Conservation (phyloP, 495 filamentous ascomycete species). For the Neurospora sp. region DNA sequence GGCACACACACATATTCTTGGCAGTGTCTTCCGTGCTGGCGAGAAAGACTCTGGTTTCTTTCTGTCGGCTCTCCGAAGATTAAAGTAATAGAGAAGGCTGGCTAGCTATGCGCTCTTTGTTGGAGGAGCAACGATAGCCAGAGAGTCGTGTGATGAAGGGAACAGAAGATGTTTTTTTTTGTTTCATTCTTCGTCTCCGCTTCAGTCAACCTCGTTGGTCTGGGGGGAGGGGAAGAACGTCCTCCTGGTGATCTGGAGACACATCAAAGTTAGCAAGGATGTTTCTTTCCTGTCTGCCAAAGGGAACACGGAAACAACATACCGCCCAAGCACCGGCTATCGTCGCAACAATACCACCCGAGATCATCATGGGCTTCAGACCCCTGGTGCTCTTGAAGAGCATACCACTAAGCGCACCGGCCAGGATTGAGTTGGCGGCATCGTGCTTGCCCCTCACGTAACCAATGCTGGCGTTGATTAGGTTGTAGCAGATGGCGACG, state of each 20-base stretch:
- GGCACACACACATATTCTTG: conserved; percentile 1
- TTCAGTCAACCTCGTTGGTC: neutral
- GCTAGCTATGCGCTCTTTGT: neutral
- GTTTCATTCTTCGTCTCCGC: neutral
- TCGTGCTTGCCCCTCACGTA: conserved; percentile 84
- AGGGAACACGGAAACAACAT: conserved; percentile 37
- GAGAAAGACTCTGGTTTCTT: neutral
- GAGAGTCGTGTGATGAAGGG: neutral
- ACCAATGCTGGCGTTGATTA: conserved; percentile 85
- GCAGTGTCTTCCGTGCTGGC: neutral
- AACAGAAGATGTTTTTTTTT: neutral
- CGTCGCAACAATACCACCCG: conserved; percentile 72
- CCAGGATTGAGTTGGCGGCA: conserved; percentile 72
- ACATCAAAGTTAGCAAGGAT: neutral
- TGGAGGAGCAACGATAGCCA: neutral
- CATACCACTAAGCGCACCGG: conserved; percentile 81
- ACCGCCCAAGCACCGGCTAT: conserved; percentile 86
- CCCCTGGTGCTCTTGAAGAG: conserved; percentile 93
- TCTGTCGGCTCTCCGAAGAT: conserved; percentile 12
- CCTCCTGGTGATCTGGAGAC: conserved; percentile 17
- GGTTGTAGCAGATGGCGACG: conserved; percentile 89
- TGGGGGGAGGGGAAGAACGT: conserved; percentile 20
- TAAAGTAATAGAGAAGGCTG: conserved; percentile 9
- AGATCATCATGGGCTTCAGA: conserved; percentile 83
- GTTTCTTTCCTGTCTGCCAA: neutral